phyloP scores from a whole-genome alignment of 208 protist genomes.

The Leishmania turanica region DNA sequence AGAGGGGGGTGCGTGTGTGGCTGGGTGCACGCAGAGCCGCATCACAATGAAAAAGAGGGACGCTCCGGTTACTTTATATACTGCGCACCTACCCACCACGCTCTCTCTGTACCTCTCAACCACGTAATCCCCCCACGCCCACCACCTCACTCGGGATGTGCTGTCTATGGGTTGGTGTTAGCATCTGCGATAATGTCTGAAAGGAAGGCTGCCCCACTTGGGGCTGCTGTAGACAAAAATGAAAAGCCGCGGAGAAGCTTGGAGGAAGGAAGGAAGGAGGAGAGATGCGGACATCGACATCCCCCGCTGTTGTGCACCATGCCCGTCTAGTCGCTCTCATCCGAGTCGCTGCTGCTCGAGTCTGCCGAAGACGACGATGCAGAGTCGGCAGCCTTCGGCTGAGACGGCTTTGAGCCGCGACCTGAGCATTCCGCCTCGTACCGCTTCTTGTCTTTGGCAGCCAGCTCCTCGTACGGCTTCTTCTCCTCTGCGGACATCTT shows the following conservation, averaged over 20 bases:
- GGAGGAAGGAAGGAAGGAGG: conserved; percentile 16
- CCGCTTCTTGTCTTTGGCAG: conserved; percentile 79
- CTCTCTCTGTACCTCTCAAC: not conserved
- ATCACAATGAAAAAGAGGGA: not conserved
- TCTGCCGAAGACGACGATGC: conserved; percentile 24
- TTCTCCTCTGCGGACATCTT: conserved; percentile 64
- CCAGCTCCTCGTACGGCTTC: conserved; percentile 81
- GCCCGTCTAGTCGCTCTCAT: conserved; percentile 21
- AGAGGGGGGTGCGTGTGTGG: not conserved
- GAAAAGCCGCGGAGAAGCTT: not conserved
- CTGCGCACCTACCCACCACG: not conserved
- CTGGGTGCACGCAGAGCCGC: not conserved
- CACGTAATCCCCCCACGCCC: not conserved
- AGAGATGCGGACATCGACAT: not conserved
- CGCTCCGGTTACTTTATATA: not conserved
- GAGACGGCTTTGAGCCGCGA: conserved; percentile 27
- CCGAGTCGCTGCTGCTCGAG: conserved; percentile 34
- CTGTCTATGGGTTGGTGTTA: conserved; percentile 1
- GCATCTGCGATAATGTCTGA: conserved; percentile 6
- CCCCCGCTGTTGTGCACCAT: not conserved
- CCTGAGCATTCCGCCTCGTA: conserved; percentile 71
- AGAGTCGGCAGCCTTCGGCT: conserved; percentile 11
- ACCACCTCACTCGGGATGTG: not conserved
- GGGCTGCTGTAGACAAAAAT: not conserved
- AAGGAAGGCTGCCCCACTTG: not conserved